A percentile compares a stretch with the other conserved stretches of the same genome.
These are phyloP conservation scores for Chrysanthemum lavandulifolium DNA, from an alignment of 129 eudicot species.

Conservation along the genomic window DNA sequence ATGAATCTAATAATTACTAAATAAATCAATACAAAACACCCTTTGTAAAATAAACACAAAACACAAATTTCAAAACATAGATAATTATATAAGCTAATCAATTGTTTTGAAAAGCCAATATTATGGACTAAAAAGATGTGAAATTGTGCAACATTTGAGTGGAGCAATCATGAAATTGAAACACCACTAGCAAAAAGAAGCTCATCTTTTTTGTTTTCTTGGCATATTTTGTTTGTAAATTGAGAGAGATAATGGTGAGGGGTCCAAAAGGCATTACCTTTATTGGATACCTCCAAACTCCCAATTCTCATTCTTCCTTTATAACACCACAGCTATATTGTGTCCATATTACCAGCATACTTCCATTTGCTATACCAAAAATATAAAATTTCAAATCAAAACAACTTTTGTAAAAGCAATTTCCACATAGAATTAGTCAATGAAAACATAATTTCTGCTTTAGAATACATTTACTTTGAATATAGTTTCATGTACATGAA, in stretches of 20 bases:
- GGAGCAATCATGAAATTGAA: constrained; percentile 42
- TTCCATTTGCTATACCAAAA: constrained; percentile 23
- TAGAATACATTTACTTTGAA: background rate
- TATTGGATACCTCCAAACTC: constrained; percentile 40
- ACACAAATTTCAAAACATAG: too few species aligned
- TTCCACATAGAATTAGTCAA: constrained; percentile 13
- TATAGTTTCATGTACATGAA: constrained; percentile 9
- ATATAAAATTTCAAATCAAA: background rate
- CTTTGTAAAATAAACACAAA: too few species aligned
- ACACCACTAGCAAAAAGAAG: constrained; percentile 37
- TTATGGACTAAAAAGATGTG: constrained; percentile 28
- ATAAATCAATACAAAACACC: too few species aligned
- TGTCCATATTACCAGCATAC: constrained; percentile 40
- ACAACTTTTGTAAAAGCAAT: constrained; percentile 14
- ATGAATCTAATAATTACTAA: too few species aligned
- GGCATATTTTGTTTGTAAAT: constrained; percentile 26
- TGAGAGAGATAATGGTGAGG: constrained; percentile 10
- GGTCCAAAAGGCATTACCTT: constrained; percentile 29
- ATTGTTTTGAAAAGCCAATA: constrained; percentile 28
- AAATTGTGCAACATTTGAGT: constrained; percentile 33
- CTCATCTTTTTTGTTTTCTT: constrained; percentile 24
- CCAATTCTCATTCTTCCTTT: constrained; percentile 24
- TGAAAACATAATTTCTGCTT: background rate
- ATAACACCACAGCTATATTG: constrained; percentile 26
- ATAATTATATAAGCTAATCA: background rate